Conservation (phyloP, 179 eudicot genomes). For the Beta macrorhiza region DNA sequence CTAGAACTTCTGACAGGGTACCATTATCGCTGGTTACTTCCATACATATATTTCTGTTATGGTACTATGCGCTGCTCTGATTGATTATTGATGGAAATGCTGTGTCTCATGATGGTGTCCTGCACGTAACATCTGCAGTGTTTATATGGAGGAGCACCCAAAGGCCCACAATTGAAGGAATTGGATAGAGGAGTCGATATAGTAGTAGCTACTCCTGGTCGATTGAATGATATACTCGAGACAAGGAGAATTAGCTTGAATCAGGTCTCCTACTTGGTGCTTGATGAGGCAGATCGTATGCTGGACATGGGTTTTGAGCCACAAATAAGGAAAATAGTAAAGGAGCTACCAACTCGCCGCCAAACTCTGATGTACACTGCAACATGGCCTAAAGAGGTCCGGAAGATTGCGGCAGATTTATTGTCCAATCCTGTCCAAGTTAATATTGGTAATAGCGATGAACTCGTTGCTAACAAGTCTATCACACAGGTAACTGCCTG, state of each 20-base stretch:
- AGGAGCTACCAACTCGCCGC: constrained; percentile 76
- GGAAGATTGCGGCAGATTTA: constrained; percentile 85
- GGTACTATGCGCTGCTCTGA: not conserved
- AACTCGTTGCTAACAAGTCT: constrained; percentile 96
- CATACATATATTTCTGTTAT: not conserved
- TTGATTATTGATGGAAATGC: not conserved
- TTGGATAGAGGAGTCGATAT: constrained; percentile 79
- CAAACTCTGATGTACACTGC: constrained; percentile 98
- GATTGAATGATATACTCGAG: constrained; percentile 93
- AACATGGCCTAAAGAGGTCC: constrained; percentile 99
- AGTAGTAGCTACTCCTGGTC: constrained; percentile 98
- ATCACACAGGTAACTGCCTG: constrained; percentile 73
- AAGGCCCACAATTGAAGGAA: constrained; percentile 84
- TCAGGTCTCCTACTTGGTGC: constrained; percentile 89
- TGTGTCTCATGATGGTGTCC: constrained; percentile 7
- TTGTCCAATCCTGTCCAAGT: constrained; percentile 84
- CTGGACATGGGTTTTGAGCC: constrained; percentile 99
- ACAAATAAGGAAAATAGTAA: constrained; percentile 92
- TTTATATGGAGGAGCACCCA: constrained; percentile 98
- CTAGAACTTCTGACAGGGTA: not conserved
- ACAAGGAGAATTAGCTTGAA: constrained; percentile 67
- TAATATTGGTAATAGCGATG: constrained; percentile 91
- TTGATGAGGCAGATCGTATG: constrained; percentile 99
- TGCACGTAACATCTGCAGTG: constrained; percentile 49
- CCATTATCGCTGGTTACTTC: not conserved